Base-by-base conservation (phyloP, 441 rosid genomes). In the Capsella rubella region DNA sequence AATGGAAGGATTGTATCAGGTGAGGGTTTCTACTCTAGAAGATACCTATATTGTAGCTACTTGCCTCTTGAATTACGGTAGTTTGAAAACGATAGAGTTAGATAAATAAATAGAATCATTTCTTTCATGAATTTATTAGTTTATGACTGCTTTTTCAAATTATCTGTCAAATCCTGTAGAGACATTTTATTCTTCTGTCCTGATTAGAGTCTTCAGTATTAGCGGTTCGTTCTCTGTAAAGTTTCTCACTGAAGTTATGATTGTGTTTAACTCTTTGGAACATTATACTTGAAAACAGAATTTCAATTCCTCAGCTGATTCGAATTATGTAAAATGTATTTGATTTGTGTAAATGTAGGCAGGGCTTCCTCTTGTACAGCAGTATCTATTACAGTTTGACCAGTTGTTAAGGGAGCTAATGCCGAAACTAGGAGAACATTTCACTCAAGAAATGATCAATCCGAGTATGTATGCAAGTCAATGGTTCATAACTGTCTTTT, bases 401-500 rank as follows among this genome's bases (percentile, higher is more conserved):
- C 83, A 60, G 63, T 81, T 95, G 87, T 85, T 89, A 73, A 89
- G 74, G 77, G 96, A 90, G 83, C 82, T 85, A 28, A 78, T 95
- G 87, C 99, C 99, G 10, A 90, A 89, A 80, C 83, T 95, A 32
- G 97, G 98, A 72, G 93, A 88, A 77, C 98, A 95, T 81, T 95
- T 92, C 75, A 79, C 80, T 70, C 80, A 75, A 58, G 95, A 95
- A 84, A 90, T 89, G 97, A 92, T 95, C 78, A 95, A 90, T 80
- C 97, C 97, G 60, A 95, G 99, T 80, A 95, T 95, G 99, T 95
- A 95, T 79, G 98, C 93, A 34, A 95, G 99, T 74, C 97, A 94
- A 78, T 94, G 99, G 97, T 94, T 94, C 86, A 91, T 94, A 65
- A 94, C 99, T 32, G 97, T 94, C 59, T 94, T 94, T 81, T 84